Evolutionary conservation across 2,329 filamentous ascomycete species (phyloP), one percentile per base, ranked within the genome.

Genomic region (Colletotrichum sidae): DNA sequence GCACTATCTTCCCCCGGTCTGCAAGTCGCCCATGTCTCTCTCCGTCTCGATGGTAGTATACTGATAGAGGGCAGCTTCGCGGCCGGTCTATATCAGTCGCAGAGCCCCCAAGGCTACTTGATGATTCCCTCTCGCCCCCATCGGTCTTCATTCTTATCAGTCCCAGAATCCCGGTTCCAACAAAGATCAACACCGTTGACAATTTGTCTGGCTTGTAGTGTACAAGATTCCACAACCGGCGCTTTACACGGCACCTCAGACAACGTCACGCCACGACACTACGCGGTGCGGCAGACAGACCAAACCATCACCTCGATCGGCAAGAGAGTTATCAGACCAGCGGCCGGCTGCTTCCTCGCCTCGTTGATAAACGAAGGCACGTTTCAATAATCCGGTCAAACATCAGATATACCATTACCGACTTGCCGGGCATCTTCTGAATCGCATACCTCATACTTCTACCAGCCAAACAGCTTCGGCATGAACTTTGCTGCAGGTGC

Each of bases 71-170:
- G 60, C 45, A 45, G 66, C 62, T 53, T 67, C 62, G 45, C 42
- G 45, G 56, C 44, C 53, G 53, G 61, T 69, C 65, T 69, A 69
- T 68, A 69, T 69, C 56, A 68, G 65, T 69, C 60, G 60, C 58
- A 53, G 66, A 61, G 65, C 51, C 65, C 67, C 65, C 67, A 53
- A 69, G 52, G 37, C 49, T 42, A 49, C 57, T 68, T 47, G 33
- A 51, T 42, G 52, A 51, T 44, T 59, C 45, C 55, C 60, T 66
- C 51, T 33, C 62, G 65, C 65, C 65, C 65, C 67, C 65, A 63
- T 59, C 67, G 47, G 58, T 47, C 63, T 62, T 59, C 42, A 52
- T 53, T 51, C 52, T 55, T 42, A 53, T 42, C 38, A 58, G 60
- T 51, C 54, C 49, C 64, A 46, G 38, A 60, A 55, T 35, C 44